Conservation (phyloP, 768 basidiomycete species). For the Leccinum ochraceum region DNA sequence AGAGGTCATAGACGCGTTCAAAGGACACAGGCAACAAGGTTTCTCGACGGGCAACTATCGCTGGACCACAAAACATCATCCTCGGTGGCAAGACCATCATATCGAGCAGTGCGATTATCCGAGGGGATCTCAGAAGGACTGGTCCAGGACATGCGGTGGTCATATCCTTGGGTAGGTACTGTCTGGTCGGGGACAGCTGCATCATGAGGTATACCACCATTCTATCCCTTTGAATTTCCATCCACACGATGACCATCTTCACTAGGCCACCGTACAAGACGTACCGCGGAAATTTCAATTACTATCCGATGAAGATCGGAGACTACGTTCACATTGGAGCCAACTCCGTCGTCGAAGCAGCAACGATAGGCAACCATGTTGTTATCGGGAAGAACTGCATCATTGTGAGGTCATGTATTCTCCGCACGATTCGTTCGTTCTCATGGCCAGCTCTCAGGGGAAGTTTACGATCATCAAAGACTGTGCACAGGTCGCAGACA, state of each 20-base stretch:
- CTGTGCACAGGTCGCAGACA: conserved; percentile 87
- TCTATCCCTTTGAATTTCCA: not conserved
- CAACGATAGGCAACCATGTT: conserved; percentile 90
- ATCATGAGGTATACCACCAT: conserved; percentile 70
- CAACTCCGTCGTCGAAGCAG: conserved; percentile 89
- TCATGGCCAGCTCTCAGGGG: conserved; percentile 52
- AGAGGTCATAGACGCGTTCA: conserved; percentile 8
- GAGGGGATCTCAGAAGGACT: conserved; percentile 89
- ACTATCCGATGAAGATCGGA: conserved; percentile 96
- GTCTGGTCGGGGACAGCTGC: conserved; percentile 85
- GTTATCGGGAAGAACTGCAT: conserved; percentile 96
- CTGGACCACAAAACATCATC: conserved; percentile 95
- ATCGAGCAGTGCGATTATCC: conserved; percentile 83
- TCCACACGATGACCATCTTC: not conserved
- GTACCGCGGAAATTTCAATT: conserved; percentile 90
- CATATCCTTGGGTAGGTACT: conserved; percentile 91
- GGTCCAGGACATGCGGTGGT: conserved; percentile 93
- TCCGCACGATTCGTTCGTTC: conserved; percentile 1
- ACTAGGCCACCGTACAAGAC: conserved; percentile 84
- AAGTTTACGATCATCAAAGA: conserved; percentile 98
- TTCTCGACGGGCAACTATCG: conserved; percentile 86
- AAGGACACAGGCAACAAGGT: conserved; percentile 98
- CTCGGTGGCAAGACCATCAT: conserved; percentile 98
- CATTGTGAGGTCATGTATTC: conserved; percentile 56
- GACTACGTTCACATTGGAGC: conserved; percentile 95